phyloP scores from a whole-genome alignment of 352 stramenopile genomes.

The Blastocystis sp. region DNA sequence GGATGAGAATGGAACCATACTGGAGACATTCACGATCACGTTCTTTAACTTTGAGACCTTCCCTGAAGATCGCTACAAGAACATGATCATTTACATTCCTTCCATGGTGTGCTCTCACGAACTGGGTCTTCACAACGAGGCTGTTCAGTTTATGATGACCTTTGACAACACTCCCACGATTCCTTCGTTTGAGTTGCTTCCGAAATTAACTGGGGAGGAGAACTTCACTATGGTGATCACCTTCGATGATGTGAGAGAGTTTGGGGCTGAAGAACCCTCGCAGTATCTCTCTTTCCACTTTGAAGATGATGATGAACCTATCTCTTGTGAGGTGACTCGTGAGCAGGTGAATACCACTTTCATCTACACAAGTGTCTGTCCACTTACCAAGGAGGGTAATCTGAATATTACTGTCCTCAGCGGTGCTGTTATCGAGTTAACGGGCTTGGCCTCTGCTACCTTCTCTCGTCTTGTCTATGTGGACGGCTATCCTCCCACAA shows the following conservation, averaged over 20 bases:
- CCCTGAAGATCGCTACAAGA: constrained; percentile 12
- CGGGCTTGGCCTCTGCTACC: background rate
- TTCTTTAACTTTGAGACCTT: constrained; percentile 30
- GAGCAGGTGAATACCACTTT: background rate
- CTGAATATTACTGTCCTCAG: background rate
- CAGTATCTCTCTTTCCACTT: background rate
- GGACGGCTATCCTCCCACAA: background rate
- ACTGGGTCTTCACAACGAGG: background rate
- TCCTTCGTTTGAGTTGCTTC: background rate
- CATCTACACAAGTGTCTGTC: background rate
- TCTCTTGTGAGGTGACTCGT: background rate
- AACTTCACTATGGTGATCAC: background rate
- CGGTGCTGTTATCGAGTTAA: background rate
- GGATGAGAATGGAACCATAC: background rate
- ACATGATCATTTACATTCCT: constrained; percentile 16
- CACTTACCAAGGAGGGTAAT: background rate
- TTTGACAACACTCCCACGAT: constrained; percentile 37
- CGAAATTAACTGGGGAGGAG: background rate
- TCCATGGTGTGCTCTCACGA: background rate
- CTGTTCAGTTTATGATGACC: background rate
- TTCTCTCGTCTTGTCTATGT: background rate
- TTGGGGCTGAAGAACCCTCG: background rate
- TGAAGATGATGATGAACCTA: background rate
- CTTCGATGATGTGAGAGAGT: background rate
- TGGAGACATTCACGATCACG: constrained; percentile 45